phyloP scores from a whole-genome alignment of 148 eudicot genomes.

The Silene conica region DNA sequence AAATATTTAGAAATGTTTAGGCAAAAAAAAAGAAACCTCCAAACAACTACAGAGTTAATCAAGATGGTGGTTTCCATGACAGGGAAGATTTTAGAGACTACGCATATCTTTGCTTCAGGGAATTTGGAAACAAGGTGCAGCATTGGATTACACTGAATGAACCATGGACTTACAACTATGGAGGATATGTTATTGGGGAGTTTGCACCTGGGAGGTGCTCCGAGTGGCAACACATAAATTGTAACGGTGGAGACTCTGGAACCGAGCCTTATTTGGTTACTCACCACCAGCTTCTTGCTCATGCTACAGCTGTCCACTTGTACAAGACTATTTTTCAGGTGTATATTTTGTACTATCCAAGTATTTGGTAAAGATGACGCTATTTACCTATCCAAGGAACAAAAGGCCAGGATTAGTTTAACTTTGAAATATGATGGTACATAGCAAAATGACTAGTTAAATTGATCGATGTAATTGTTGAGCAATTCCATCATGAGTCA shows the following conservation, averaged over 20 bases:
- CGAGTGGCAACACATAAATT: slow-evolving; percentile 16
- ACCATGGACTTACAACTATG: slow-evolving; percentile 28
- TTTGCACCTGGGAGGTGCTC: slow-evolving; percentile 40
- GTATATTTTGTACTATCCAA: too few relatives aligned
- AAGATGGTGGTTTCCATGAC: not conserved
- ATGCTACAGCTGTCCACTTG: slow-evolving; percentile 39
- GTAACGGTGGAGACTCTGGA: slow-evolving; percentile 33
- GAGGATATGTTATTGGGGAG: slow-evolving; percentile 22
- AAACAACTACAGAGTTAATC: not conserved
- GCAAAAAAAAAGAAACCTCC: not conserved
- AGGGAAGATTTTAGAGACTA: slow-evolving; percentile 46
- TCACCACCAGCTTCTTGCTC: slow-evolving; percentile 54
- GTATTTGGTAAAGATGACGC: too few relatives aligned
- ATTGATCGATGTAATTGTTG: too few relatives aligned
- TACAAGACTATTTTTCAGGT: slow-evolving; percentile 49
- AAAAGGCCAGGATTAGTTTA: too few relatives aligned
- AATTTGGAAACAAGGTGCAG: slow-evolving; percentile 50
- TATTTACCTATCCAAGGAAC: too few relatives aligned
- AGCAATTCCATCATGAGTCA: too few relatives aligned
- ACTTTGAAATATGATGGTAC: too few relatives aligned
- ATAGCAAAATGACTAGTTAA: too few relatives aligned
- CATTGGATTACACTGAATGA: slow-evolving; percentile 59
- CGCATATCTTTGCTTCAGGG: slow-evolving; percentile 45
- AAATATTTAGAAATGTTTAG: too few relatives aligned
- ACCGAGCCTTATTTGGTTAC: slow-evolving; percentile 40